A percentile compares a stretch with the other conserved stretches of the same genome.
phyloP scores from a whole-genome alignment of 225 moss, liverwort and hornwort species.

The Polytrichum formosum region DNA sequence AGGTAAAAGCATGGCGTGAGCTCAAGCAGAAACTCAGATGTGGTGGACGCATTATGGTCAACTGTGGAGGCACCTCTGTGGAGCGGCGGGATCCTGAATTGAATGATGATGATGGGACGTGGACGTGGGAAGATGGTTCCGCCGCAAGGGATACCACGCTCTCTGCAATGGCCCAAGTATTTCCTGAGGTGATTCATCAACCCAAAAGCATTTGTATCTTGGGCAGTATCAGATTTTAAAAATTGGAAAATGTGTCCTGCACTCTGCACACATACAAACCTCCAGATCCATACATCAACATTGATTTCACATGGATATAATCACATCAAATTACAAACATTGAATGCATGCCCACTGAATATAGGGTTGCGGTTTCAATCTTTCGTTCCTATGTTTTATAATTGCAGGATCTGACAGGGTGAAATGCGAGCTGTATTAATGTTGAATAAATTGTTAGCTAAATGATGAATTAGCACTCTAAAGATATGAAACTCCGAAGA shows the following conservation, averaged over 20 bases:
- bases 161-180: slow-evolving; percentile 52
- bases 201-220: neutral
- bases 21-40: slow-evolving; percentile 55
- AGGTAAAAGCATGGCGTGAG: slow-evolving; percentile 58
- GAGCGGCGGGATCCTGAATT: slow-evolving; percentile 55
- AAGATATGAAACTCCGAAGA: no score
- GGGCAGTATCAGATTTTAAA: slow-evolving; percentile 2
- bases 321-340: no score
- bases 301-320: no score
- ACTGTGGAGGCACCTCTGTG: slow-evolving; percentile 74
- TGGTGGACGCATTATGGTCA: slow-evolving; percentile 77
- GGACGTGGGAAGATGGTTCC: slow-evolving; percentile 87
- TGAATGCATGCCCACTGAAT: no score
- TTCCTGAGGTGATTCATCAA: slow-evolving; percentile 33
- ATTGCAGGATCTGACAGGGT: no score
- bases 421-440: no score
- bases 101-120: slow-evolving; percentile 42
- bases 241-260: neutral
- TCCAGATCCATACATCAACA: no score
- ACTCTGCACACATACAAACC: no score
- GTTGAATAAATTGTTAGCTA: no score
- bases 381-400: no score
- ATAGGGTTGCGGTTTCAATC: no score
- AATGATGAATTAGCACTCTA: no score
- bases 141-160: slow-evolving; percentile 62